Evolutionary conservation across 805 yeast genomes (phyloP).

Genomic region (Dipodascopsis tothii): DNA sequence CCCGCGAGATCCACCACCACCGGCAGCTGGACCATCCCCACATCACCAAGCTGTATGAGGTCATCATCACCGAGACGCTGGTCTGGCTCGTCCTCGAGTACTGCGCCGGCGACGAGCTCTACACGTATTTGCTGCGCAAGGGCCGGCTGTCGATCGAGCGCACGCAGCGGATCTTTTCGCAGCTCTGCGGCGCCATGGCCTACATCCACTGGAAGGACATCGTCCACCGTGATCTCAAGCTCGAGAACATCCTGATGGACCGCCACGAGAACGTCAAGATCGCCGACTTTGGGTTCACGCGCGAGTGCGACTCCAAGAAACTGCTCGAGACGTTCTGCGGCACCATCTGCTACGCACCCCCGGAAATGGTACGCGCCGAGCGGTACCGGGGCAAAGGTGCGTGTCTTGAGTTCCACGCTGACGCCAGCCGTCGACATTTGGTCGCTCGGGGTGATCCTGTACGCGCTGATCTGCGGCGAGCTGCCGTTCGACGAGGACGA

Average conservation of each 20-base stretch:
- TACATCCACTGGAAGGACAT: constrained; percentile 73
- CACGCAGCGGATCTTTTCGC: constrained; percentile 38
- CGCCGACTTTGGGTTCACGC: constrained; percentile 89
- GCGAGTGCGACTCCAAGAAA: constrained; percentile 56
- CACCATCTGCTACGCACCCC: constrained; percentile 94
- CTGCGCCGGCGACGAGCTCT: constrained; percentile 59
- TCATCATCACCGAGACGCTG: constrained; percentile 66
- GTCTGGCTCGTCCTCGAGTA: constrained; percentile 88
- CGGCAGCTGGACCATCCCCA: constrained; percentile 76
- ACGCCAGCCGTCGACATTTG: constrained; percentile 59
- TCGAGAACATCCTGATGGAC: constrained; percentile 56
- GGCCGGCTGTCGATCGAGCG: constrained; percentile 37
- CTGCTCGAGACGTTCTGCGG: constrained; percentile 83
- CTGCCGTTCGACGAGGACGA: constrained; percentile 89
- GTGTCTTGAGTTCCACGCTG: not conserved
- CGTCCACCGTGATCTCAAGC: constrained; percentile 68
- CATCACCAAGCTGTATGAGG: constrained; percentile 78
- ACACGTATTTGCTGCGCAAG: constrained; percentile 28
- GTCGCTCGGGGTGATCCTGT: constrained; percentile 85
- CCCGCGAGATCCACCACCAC: constrained; percentile 83
- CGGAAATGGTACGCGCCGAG: constrained; percentile 65
- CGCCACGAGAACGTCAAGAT: constrained; percentile 66
- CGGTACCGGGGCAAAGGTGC: constrained; percentile 63
- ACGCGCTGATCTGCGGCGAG: constrained; percentile 73
- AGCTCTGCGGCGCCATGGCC: constrained; percentile 52